phyloP scores from a whole-genome alignment of 2,329 filamentous ascomycete genomes.

The Dactylellina haptotyla region DNA sequence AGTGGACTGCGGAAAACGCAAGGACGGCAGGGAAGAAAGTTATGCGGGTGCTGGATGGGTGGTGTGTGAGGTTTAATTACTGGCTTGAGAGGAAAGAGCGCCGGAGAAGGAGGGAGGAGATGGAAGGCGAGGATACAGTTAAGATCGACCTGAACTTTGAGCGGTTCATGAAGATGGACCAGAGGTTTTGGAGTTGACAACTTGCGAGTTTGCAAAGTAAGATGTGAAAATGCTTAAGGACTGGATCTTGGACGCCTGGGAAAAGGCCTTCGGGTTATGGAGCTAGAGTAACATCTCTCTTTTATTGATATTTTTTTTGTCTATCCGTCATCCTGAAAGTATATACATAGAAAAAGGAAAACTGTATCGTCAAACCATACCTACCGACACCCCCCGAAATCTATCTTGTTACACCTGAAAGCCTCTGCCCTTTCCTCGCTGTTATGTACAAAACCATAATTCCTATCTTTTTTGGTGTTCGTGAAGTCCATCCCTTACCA shows the following conservation, averaged over 20 bases:
- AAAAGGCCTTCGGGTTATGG: no score
- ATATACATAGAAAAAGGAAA: slow-evolving; percentile 29
- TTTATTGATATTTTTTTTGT: slow-evolving; percentile 8
- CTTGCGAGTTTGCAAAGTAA: neutral
- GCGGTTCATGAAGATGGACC: slow-evolving; percentile 14
- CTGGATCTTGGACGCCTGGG: no score
- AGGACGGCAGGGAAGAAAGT: neutral
- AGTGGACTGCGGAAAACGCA: neutral
- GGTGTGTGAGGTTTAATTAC: neutral
- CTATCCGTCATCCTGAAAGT: slow-evolving; percentile 24
- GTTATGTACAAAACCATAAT: slow-evolving; percentile 30
- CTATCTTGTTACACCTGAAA: slow-evolving; percentile 13
- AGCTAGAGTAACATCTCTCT: no score
- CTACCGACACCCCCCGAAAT: slow-evolving; percentile 6
- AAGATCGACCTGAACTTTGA: slow-evolving; percentile 20
- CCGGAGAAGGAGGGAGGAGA: slow-evolving; percentile 5
- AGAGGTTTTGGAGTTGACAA: slow-evolving; percentile 9
- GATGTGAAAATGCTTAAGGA: neutral
- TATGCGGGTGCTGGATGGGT: neutral
- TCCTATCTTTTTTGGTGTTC: neutral
- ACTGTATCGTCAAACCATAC: neutral
- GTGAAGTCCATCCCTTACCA: neutral
- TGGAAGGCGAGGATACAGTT: neutral
- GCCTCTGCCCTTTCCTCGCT: neutral
- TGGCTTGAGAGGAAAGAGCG: neutral